A percentile compares a stretch with the other conserved stretches of the same genome.
These are phyloP conservation scores for Magnaporthiopsis incrustans DNA, from an alignment of 2,329 filamentous ascomycete genomes.

Conservation along the genomic window DNA sequence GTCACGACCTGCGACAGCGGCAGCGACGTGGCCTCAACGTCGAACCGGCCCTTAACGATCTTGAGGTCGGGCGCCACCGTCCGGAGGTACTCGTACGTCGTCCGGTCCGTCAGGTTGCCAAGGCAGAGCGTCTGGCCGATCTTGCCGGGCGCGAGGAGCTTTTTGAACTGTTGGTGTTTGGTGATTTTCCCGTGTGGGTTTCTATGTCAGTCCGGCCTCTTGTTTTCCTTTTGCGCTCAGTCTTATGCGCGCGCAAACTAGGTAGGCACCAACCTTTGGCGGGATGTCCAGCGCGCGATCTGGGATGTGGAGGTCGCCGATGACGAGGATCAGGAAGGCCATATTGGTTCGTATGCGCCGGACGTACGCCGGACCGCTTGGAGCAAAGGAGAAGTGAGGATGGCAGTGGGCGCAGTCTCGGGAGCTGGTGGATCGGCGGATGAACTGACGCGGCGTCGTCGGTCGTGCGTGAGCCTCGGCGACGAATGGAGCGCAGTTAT, in stretches of 20 bases:
- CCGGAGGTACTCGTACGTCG: constrained; percentile 73
- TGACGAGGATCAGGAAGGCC: constrained; percentile 83
- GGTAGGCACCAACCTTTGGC: constrained; percentile 56
- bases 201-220: neutral
- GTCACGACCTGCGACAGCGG: constrained; percentile 59
- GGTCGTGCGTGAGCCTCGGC: neutral
- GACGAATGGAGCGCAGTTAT: neutral
- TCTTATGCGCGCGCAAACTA: neutral
- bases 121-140: constrained; percentile 76
- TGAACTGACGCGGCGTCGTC: neutral
- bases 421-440: neutral
- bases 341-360: constrained; percentile 34
- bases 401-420: neutral
- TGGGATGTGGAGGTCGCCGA: constrained; percentile 90
- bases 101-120: constrained; percentile 71
- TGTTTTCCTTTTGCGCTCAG: neutral
- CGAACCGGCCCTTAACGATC: constrained; percentile 60
- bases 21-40: constrained; percentile 58
- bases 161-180: constrained; percentile 58
- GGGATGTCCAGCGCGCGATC: constrained; percentile 88
- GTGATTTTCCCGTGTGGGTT: neutral
- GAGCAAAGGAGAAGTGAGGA: neutral
- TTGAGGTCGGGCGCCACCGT: constrained; percentile 65
- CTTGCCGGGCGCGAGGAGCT: constrained; percentile 75
- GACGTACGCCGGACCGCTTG: neutral